A percentile compares a stretch with the other conserved stretches of the same genome.
Evolutionary conservation across 176 grass and related monocot species (phyloP).

Genomic region (Oryza australiensis): DNA sequence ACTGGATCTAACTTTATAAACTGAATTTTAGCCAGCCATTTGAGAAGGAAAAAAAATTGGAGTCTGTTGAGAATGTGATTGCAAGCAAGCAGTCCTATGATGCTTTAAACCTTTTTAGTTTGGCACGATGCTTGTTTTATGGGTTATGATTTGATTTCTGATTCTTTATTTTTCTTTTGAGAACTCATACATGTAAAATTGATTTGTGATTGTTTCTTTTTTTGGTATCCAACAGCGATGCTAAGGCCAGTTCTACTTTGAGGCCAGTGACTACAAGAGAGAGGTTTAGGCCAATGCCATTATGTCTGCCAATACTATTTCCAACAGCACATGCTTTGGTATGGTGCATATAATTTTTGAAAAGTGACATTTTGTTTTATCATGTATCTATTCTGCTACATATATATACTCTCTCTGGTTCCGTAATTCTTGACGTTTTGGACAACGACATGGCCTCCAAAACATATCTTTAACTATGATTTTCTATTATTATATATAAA

Average conservation of each 20-base stretch:
- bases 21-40: neutral
- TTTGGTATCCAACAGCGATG: conserved; percentile 44
- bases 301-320: conserved; percentile 82
- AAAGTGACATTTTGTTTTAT: conserved; percentile 1
- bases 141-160: neutral
- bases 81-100: neutral
- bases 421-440: too few relatives aligned
- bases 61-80: neutral
- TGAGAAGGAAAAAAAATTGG: conserved; percentile 2
- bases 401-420: neutral
- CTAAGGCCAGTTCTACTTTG: conserved; percentile 55
- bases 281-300: conserved; percentile 86
- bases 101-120: neutral
- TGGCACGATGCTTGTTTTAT: conserved; percentile 13
- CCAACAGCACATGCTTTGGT: conserved; percentile 90
- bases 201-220: conserved; percentile 37
- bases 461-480: too few relatives aligned
- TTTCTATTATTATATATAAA: too few relatives aligned
- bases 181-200: conserved; percentile 7
- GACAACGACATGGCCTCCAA: too few relatives aligned
- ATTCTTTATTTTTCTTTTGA: conserved; percentile 10
- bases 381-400: conserved; percentile 17
- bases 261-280: conserved; percentile 64
- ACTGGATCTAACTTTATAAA: conserved; percentile 1
- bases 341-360: conserved; percentile 36